Evolutionary conservation across 441 rosid genomes (phyloP).

Genomic region (Adansonia gregorii): DNA sequence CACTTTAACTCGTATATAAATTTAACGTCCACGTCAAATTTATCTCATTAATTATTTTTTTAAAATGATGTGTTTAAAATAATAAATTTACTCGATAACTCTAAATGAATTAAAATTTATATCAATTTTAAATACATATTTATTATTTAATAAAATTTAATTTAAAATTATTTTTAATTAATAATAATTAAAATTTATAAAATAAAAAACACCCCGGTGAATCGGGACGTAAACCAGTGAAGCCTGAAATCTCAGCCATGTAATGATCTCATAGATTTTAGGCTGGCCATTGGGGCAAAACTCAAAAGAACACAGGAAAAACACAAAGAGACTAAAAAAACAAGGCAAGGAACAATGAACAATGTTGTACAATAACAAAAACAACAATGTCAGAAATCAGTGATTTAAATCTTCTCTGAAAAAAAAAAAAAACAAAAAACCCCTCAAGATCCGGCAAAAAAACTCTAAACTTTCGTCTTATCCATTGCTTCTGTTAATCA

Average conservation of each 20-base stretch:
- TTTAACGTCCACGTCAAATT: too few species aligned
- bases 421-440: conserved; percentile 24
- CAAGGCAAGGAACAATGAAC: conserved; percentile 10
- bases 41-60: too few species aligned
- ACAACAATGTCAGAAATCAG: conserved; percentile 47
- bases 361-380: conserved; percentile 24
- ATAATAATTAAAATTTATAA: too few species aligned
- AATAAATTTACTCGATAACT: too few species aligned
- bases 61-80: too few species aligned
- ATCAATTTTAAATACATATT: too few species aligned
- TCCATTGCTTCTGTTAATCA: conserved; percentile 46
- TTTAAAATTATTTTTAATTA: too few species aligned
- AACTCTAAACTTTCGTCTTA: conserved; percentile 42
- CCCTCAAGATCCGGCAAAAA: conserved; percentile 44
- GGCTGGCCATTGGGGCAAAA: background rate
- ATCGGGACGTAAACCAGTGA: background rate
- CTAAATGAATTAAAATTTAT: too few species aligned
- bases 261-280: background rate
- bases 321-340: conserved; percentile 22
- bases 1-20: too few species aligned
- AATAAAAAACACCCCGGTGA: too few species aligned
- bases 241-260: conserved; percentile 30
- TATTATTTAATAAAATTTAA: too few species aligned
- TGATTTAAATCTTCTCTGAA: conserved; percentile 44
- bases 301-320: conserved; percentile 17